A percentile compares a stretch with the other conserved stretches of the same genome.
phyloP scores from a whole-genome alignment of 73 alveolate genomes.

The Diophrys sp. region DNA sequence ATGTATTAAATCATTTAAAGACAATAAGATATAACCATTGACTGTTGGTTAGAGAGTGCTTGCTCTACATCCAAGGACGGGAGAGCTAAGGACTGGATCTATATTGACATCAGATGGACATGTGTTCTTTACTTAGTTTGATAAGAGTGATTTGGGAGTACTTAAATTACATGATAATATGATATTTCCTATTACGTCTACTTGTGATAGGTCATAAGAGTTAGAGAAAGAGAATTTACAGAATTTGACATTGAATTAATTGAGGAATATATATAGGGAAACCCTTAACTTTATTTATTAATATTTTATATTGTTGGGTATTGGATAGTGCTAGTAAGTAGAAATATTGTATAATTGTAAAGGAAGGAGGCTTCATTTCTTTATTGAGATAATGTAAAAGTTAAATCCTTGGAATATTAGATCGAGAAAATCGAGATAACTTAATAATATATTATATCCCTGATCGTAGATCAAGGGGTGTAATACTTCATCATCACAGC shows the following conservation, averaged over 20 bases:
- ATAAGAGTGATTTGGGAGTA: conserved; percentile 63
- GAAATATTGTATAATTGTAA: no score
- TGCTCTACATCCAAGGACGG: conserved; percentile 64
- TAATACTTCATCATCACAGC: no score
- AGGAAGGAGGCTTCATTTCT: no score
- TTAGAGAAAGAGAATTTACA: background rate
- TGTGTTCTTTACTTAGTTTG: conserved; percentile 58
- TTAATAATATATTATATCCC: no score
- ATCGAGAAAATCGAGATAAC: no score
- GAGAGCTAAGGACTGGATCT: conserved; percentile 61
- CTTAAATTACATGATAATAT: conserved; percentile 15
- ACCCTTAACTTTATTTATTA: no score
- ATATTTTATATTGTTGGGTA: no score
- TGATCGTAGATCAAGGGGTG: no score
- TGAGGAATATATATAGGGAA: no score
- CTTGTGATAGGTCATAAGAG: background rate
- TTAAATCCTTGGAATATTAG: no score
- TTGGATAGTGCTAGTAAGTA: no score
- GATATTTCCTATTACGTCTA: conserved; percentile 43
- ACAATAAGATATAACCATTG: conserved; percentile 30
- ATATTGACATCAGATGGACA: conserved; percentile 50
- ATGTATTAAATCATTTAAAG: conserved; percentile 36
- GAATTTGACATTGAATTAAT: conserved; percentile 23
- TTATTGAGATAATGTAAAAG: no score
- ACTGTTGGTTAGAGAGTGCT: conserved; percentile 66